Evolutionary conservation across 73 alveolate genomes (phyloP), one percentile per base, ranked within the genome.

Genomic region (Paramecium sexaurelia): DNA sequence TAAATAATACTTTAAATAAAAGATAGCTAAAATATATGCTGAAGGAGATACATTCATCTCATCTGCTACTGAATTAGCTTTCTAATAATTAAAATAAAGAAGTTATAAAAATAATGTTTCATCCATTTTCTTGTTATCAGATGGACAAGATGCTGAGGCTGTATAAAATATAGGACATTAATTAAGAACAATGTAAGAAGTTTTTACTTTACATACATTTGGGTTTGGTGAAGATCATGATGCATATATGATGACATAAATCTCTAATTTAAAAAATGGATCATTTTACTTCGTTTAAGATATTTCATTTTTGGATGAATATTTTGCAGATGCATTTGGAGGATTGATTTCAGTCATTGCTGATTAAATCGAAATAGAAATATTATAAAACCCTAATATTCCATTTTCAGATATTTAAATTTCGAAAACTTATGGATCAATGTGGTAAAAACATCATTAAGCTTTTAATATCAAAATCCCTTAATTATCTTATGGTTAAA

Each of bases 201-300:
- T 67, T 69, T 33, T 93, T 75, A 55, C 82, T 93, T 47, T 57
- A 91, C 24, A 95, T 87, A 55, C 97, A 39, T 95, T 95, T 95
- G 97, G 97, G 1, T 95, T 92, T 90, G 97, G 97, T 7, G 91
- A 78, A 1, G 97, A 95, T 89, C 95, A 95, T 93, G 97, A 95
- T 69, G 96, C 96, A 7, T 61, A 75, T 22, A 55, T 95, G 37
- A 92, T 95, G 96, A 89, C 89, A 37, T 85, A 73, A 67, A 69
- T 95, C 26, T 92, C 96, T 55, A 84, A 61, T 55, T 29, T 90
- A 17, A 93, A 93, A 84, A 94, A 93, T 84, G 97, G 97, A 5
- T 37, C 93, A 0, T 95, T 95, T 82, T 95, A 93, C 75, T 91
- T 43, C 85, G 91, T 95, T 10, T 29, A 82, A 51, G 47, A 89